Base-by-base conservation (phyloP, 1,284 basidiomycete genomes). In the Sanghuangporus baumii region DNA sequence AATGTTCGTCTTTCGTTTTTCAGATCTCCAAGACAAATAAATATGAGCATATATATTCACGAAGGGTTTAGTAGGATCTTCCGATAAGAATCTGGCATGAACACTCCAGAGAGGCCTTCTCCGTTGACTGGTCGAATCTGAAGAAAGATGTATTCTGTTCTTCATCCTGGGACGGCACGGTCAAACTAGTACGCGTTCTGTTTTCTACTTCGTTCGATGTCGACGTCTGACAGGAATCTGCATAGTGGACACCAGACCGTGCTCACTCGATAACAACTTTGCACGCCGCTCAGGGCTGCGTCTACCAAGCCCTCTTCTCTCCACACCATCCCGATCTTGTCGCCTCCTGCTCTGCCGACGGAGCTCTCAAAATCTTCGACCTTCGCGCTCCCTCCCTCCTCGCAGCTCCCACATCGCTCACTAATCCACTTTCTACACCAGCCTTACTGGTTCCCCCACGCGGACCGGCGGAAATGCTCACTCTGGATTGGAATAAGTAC, bases 111-210 rank as follows among this genome's bases (percentile, higher is more conserved):
- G 96, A 99, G 72, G 93, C 95, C 6, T 96, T 94, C 76, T 91
- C 90, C n/a, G 85, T 98, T 11, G 94, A 99, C 74, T 99, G 96
- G 96, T 96, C 91, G 67, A 98, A 98, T 74, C 75, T 97, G 64
- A 87, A 91, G 69, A 99, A 99, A 74, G 89, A 94, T 65, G 81
- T 85, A 1, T 98, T 99, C 74, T 85, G 85, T 4, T 95, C 93
- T 1, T 85, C 89, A 1, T 93, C 90, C 23, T 98, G 96, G 96
- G 96, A 99, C 72, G 93, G 93, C 36, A 86, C 82, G 2, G 83
- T 96, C 43, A 96, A 97, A 75, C 72, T 98, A 47, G 95, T 95
- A 69, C 61, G 91, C 79, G 11, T 12, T 34, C 18, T 36, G 41
- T 18, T 59, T 50, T 41, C 12, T 14, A 52, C 54, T 20, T 12